Conservation (phyloP, 257 asterid genomes). For the Solanum sejunctum region DNA sequence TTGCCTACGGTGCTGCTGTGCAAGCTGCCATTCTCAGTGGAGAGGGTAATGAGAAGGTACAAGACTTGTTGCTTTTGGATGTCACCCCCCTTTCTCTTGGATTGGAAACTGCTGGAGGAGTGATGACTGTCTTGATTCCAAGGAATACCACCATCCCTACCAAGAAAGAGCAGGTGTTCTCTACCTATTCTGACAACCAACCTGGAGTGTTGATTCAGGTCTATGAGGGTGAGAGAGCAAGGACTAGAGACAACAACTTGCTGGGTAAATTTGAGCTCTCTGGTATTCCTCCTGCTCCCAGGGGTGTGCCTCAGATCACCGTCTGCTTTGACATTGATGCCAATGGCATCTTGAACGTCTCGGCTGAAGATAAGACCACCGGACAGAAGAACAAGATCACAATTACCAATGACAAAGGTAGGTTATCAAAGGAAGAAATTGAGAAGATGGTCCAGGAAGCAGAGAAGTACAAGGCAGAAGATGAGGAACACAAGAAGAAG, state of each 20-base stretch:
- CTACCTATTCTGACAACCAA: conserved; percentile 25
- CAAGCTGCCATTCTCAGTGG: conserved; percentile 29
- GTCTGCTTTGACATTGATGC: conserved; percentile 30
- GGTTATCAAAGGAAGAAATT: conserved; percentile 25
- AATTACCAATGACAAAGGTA: conserved; percentile 25
- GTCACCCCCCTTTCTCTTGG: conserved; percentile 28
- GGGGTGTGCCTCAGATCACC: conserved; percentile 22
- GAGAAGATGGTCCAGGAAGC: conserved; percentile 31
- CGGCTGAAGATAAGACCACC: conserved; percentile 21
- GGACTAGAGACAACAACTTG: conserved; percentile 23
- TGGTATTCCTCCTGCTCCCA: conserved; percentile 24
- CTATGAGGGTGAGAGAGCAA: conserved; percentile 22
- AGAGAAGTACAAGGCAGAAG: conserved; percentile 19
- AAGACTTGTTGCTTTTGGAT: conserved; percentile 18
- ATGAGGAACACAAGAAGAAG: conserved; percentile 26
- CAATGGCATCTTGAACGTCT: conserved; percentile 24
- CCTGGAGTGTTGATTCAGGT: conserved; percentile 28
- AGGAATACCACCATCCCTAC: conserved; percentile 30
- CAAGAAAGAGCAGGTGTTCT: conserved; percentile 19
- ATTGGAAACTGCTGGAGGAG: conserved; percentile 15
- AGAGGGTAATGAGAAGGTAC: conserved; percentile 20
- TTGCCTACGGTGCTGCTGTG: conserved; percentile 29
- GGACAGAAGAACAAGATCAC: conserved; percentile 27
- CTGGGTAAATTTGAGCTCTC: conserved; percentile 26
- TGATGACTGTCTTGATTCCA: conserved; percentile 18